Evolutionary conservation across 2,329 filamentous ascomycete genomes (phyloP).

Genomic region (Pseudogymnoascus sp.): DNA sequence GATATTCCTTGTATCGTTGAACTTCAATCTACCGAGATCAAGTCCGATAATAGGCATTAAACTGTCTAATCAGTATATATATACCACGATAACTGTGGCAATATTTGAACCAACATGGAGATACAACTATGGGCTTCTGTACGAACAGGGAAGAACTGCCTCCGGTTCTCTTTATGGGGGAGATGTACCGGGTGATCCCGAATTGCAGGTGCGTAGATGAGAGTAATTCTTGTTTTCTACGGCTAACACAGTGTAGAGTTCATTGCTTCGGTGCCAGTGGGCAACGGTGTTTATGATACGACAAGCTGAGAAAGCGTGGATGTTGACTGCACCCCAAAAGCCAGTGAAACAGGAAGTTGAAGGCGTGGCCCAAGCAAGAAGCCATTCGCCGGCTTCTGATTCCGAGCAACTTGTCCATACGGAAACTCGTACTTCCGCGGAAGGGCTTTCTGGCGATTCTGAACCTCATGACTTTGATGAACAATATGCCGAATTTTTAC

Average conservation of each 20-base stretch:
- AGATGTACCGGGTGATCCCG: not conserved
- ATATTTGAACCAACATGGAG: conserved; percentile 25
- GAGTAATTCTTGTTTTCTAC: not conserved
- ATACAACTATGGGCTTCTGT: not conserved
- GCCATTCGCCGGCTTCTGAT: not conserved
- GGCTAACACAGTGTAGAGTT: not conserved
- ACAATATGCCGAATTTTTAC: conserved; percentile 15
- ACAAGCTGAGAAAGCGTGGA: conserved; percentile 9
- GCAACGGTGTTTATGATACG: conserved; percentile 4
- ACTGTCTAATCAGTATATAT: conserved; percentile 22
- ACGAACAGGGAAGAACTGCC: not conserved
- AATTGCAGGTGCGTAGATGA: not conserved
- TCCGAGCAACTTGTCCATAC: not conserved
- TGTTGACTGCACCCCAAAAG: not conserved
- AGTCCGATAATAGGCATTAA: conserved; percentile 25
- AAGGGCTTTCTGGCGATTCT: not conserved
- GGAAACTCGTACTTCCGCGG: not conserved
- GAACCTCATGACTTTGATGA: conserved; percentile 9
- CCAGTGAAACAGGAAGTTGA: not conserved
- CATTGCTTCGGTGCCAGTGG: conserved; percentile 7
- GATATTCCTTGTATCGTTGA: conserved; percentile 24
- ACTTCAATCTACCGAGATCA: conserved; percentile 22
- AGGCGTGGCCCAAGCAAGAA: not conserved
- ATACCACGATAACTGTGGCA: conserved; percentile 18
- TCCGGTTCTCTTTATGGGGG: not conserved